phyloP scores from a whole-genome alignment of 2,329 filamentous ascomycete genomes.

The Cladosporium sp. region DNA sequence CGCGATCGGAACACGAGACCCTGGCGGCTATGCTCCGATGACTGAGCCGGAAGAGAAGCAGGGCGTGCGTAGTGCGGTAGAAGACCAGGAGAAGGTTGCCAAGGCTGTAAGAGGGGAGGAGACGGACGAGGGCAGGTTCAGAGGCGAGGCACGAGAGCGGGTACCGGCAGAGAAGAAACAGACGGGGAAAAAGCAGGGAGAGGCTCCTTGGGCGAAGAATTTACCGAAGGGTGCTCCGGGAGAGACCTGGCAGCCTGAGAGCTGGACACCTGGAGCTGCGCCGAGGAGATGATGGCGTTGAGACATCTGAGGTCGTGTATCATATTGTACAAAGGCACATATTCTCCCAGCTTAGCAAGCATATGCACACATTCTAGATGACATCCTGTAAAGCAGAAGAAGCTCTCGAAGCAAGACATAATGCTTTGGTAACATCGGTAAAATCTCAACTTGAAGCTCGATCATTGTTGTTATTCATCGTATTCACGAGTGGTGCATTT shows the following conservation, averaged over 20 bases:
- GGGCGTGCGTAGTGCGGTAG: slow-evolving; percentile 28
- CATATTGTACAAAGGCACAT: neutral
- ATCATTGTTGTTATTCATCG: too few relatives aligned
- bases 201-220: slow-evolving; percentile 36
- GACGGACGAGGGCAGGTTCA: slow-evolving; percentile 29
- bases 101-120: slow-evolving; percentile 24
- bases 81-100: slow-evolving; percentile 27
- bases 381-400: too few relatives aligned
- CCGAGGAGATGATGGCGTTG: slow-evolving; percentile 23
- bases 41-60: slow-evolving; percentile 26
- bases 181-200: slow-evolving; percentile 12
- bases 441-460: too few relatives aligned
- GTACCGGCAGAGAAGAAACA: slow-evolving; percentile 1
- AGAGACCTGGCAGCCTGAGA: slow-evolving; percentile 43
- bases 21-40: slow-evolving; percentile 33
- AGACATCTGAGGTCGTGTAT: neutral
- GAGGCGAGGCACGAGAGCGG: slow-evolving; percentile 16
- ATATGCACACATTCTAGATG: too few relatives aligned
- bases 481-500: too few relatives aligned
- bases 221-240: slow-evolving; percentile 32
- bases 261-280: slow-evolving; percentile 39
- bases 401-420: too few relatives aligned
- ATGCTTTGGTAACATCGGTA: too few relatives aligned
- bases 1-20: slow-evolving; percentile 39
- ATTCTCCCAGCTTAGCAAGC: neutral